A percentile compares a stretch with the other conserved stretches of the same genome.
phyloP scores from a whole-genome alignment of 345 rosid species.

The Linum trigynum region DNA sequence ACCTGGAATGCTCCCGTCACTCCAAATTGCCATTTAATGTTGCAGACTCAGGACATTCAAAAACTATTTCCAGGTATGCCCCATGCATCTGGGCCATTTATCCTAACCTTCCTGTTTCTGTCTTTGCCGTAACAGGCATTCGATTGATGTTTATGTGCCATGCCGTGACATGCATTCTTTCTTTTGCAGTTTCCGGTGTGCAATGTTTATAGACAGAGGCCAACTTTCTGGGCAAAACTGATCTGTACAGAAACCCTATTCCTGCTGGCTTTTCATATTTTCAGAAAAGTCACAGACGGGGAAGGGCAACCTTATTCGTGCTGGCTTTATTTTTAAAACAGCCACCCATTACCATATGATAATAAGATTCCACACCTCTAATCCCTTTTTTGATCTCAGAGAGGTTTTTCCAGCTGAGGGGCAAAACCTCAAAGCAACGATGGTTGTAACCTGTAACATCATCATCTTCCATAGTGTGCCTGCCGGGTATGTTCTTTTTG shows the following conservation, averaged over 20 bases:
- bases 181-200: constrained; percentile 8
- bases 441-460: too few species aligned
- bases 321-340: constrained; percentile 16
- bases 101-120: not conserved
- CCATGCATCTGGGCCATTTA: not conserved
- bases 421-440: too few species aligned
- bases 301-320: not conserved
- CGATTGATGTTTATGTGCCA: not conserved
- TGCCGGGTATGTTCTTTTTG: too few species aligned
- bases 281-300: not conserved
- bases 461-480: too few species aligned
- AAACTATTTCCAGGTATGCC: not conserved
- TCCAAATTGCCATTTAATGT: not conserved
- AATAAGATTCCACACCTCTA: not conserved
- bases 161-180: not conserved
- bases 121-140: not conserved
- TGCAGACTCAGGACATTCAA: not conserved
- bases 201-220: not conserved
- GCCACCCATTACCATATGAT: constrained; percentile 11
- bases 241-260: constrained; percentile 4
- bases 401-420: not conserved
- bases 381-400: not conserved
- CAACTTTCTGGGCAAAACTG: not conserved
- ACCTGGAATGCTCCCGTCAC: not conserved
- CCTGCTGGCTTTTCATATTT: constrained; percentile 1